Evolutionary conservation across 2,329 filamentous ascomycete species (phyloP).

Genomic region (Beauveria sp.): DNA sequence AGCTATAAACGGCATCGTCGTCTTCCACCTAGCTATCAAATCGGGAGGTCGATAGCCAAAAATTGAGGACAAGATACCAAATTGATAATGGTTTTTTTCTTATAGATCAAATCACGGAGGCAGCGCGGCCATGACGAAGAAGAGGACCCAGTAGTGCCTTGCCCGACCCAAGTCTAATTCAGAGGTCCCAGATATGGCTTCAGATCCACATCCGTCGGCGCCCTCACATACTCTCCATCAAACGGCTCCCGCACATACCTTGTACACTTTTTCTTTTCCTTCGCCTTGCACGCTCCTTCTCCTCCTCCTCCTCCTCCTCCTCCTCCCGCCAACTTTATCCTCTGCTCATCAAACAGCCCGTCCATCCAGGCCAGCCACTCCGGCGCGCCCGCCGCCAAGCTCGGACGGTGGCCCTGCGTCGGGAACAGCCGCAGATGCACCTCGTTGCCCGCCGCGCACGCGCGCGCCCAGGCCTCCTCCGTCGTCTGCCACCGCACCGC

Average conservation of each 20-base stretch:
- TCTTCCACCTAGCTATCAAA: too few species aligned
- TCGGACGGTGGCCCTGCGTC: background rate
- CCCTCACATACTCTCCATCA: background rate
- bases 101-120: too few species aligned
- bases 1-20: too few species aligned
- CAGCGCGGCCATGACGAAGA: too few species aligned
- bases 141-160: too few species aligned
- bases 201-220: background rate
- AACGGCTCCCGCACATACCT: background rate
- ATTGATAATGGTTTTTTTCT: too few species aligned
- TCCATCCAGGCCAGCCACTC: conserved; percentile 9
- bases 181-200: background rate
- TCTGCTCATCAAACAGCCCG: conserved; percentile 1
- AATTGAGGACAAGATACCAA: too few species aligned
- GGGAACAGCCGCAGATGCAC: conserved; percentile 10
- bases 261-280: background rate
- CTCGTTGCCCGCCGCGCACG: conserved; percentile 11
- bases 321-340: background rate
- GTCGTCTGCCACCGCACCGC: conserved; percentile 7
- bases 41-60: too few species aligned
- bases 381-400: background rate
- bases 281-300: background rate
- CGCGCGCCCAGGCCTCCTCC: background rate
- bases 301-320: background rate
- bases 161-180: background rate